These are phyloP conservation scores for Thozetella sp. DNA, from an alignment of 495 filamentous ascomycete genomes.

Conservation along the genomic window DNA sequence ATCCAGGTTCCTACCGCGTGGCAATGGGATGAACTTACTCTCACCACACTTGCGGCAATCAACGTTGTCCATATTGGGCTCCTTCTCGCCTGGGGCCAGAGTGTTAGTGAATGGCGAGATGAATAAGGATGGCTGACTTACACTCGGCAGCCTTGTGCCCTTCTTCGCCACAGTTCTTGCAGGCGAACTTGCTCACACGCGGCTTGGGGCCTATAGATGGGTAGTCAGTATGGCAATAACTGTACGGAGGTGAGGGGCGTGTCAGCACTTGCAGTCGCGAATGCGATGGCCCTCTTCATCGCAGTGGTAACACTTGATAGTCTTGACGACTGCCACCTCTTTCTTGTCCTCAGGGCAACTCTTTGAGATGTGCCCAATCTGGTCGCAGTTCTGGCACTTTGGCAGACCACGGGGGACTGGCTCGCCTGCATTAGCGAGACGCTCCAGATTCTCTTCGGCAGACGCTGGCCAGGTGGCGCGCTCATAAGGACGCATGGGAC, in stretches of 20 bases:
- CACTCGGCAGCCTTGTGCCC: conserved; percentile 45
- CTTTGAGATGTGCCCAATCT: conserved; percentile 73
- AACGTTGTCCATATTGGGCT: conserved; percentile 69
- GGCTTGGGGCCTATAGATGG: conserved; percentile 41
- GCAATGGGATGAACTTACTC: conserved; percentile 42
- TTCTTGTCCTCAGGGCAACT: conserved; percentile 66
- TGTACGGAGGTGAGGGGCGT: too few relatives aligned
- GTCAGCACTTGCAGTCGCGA: conserved; percentile 68
- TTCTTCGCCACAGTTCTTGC: conserved; percentile 80
- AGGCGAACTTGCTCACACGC: conserved; percentile 62
- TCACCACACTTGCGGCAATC: conserved; percentile 81
- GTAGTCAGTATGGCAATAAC: conserved; percentile 29
- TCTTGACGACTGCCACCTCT: conserved; percentile 38
- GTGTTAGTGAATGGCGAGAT: conserved; percentile 42
- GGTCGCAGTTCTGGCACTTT: conserved; percentile 71
- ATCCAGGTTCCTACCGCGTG: conserved; percentile 1
- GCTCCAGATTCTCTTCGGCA: conserved; percentile 71
- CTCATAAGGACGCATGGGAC: conserved; percentile 64
- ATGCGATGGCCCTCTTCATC: conserved; percentile 65
- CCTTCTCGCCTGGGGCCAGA: conserved; percentile 49
- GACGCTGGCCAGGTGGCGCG: conserved; percentile 64
- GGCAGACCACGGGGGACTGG: conserved; percentile 65
- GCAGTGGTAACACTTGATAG: conserved; percentile 79
- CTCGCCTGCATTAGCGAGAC: conserved; percentile 72
- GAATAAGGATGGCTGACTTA: conserved; percentile 14